These are phyloP conservation scores for Sphaerulina musiva DNA, from an alignment of 2,329 filamentous ascomycete genomes.

Conservation along the genomic window DNA sequence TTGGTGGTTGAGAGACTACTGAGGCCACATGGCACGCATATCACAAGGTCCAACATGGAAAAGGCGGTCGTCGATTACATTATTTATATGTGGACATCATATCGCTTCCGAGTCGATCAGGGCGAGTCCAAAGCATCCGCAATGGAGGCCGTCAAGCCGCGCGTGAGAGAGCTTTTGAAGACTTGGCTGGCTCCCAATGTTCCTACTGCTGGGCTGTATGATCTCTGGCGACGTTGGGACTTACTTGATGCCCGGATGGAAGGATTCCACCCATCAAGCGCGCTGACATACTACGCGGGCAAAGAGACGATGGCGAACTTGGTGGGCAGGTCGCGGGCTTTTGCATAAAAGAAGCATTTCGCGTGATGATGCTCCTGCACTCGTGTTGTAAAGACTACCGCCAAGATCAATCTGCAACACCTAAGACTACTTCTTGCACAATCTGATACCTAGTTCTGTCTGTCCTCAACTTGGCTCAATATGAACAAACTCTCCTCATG, in stretches of 20 bases:
- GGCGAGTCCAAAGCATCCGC: constrained; percentile 2
- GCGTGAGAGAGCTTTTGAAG: constrained; percentile 8
- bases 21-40: neutral
- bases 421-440: too few species aligned
- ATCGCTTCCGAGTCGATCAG: constrained; percentile 7
- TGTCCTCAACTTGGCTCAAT: neutral
- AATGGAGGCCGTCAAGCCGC: constrained; percentile 8
- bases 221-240: constrained; percentile 9
- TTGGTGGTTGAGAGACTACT: constrained; percentile 8
- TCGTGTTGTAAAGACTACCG: too few species aligned
- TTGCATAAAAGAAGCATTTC: neutral
- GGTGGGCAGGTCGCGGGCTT: neutral
- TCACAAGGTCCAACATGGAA: constrained; percentile 8
- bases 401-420: too few species aligned
- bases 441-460: neutral
- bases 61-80: constrained; percentile 13
- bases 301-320: constrained; percentile 10
- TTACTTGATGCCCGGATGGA: constrained; percentile 4
- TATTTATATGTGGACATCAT: constrained; percentile 13
- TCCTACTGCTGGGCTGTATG: neutral
- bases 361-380: too few species aligned
- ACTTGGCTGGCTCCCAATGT: constrained; percentile 8
- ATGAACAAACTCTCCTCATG: neutral
- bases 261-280: neutral
- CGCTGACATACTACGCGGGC: constrained; percentile 8